Percentiles rank a stretch among this genome's conserved stretches.
phyloP scores from a whole-genome alignment of 129 eudicot genomes.

The sunflower (Helianthus annuus) region HanXRQr2.0-SUNRISE NC_035449.2:14622813-14623312 shows the following conservation, averaged over 20 bases:
- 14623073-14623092: slow-evolving; percentile 9
- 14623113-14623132: slow-evolving; percentile 65
- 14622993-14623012: slow-evolving; percentile 91
- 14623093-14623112: slow-evolving; percentile 32
- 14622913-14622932: slow-evolving; percentile 94
- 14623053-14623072: slow-evolving; percentile 1
- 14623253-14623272: slow-evolving; percentile 13
- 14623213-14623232: neutral
- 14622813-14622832: slow-evolving; percentile 78
- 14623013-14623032: slow-evolving; percentile 46
- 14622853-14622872: neutral
- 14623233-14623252: slow-evolving; percentile 16
- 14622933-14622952: slow-evolving; percentile 95
- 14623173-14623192: slow-evolving; percentile 81
- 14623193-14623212: slow-evolving; percentile 55
- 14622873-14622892: slow-evolving; percentile 7
- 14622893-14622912: slow-evolving; percentile 9
- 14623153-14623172: slow-evolving; percentile 65
- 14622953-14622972: slow-evolving; percentile 69
- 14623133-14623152: slow-evolving; percentile 88
- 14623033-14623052: slow-evolving; percentile 15
- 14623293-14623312: slow-evolving; percentile 3
- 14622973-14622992: slow-evolving; percentile 71
- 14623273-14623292: neutral
- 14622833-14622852: slow-evolving; percentile 10